A percentile compares a stretch with the other conserved stretches of the same genome.
Evolutionary conservation across 495 filamentous ascomycete species (phyloP).

Genomic region (Daldinia loculata): DNA sequence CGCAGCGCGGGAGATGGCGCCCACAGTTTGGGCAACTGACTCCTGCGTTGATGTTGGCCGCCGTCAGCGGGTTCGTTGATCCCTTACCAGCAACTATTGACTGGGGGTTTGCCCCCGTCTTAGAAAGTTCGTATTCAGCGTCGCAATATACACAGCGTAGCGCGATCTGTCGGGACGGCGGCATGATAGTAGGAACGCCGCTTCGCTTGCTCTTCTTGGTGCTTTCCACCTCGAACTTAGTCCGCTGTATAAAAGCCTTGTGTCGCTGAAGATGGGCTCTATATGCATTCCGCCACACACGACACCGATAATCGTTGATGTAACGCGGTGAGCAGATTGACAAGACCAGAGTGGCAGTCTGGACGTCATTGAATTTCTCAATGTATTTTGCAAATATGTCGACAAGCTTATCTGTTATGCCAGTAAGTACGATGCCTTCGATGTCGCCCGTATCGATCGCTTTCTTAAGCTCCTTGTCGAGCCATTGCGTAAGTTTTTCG

Average conservation of each 20-base stretch:
- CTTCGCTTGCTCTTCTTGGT: conserved; percentile 67
- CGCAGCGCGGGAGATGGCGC: conserved; percentile 86
- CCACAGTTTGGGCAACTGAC: conserved; percentile 85
- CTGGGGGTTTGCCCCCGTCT: conserved; percentile 36
- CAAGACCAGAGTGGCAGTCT: conserved; percentile 87
- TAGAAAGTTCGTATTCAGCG: conserved; percentile 54
- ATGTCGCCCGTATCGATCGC: conserved; percentile 80
- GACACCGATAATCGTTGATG: conserved; percentile 78
- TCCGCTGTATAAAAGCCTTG: conserved; percentile 60
- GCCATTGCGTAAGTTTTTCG: conserved; percentile 75
- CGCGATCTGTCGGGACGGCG: conserved; percentile 77
- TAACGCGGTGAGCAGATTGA: conserved; percentile 83
- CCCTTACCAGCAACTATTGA: conserved; percentile 7
- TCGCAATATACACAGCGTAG: conserved; percentile 88
- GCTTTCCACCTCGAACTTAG: conserved; percentile 70
- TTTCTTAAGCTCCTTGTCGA: conserved; percentile 67
- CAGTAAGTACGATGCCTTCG: conserved; percentile 88
- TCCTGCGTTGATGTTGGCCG: conserved; percentile 59
- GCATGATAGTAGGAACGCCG: conserved; percentile 69
- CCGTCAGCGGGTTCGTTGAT: conserved; percentile 53
- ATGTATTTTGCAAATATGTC: conserved; percentile 90
- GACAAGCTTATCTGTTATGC: conserved; percentile 78
- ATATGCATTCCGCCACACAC: conserved; percentile 84
- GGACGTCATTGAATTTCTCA: conserved; percentile 83
- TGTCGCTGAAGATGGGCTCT: conserved; percentile 77